Conservation (phyloP, 2,329 filamentous ascomycete species). For the Elsinoe arachidis region DNA sequence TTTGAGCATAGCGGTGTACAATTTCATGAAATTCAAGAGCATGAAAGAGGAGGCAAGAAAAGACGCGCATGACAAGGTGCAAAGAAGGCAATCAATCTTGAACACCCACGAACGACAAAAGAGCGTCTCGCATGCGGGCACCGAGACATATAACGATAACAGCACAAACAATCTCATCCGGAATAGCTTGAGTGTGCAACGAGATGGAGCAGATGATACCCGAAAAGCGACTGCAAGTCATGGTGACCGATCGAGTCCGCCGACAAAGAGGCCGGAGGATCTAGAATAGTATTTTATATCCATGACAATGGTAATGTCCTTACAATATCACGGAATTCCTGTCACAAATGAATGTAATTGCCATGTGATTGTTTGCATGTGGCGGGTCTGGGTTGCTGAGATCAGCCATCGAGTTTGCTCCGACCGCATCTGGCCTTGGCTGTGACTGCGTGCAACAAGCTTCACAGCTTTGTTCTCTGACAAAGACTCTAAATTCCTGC, state of each 20-base stretch:
- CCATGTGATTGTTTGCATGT: not conserved
- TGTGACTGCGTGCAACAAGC: constrained; percentile 2
- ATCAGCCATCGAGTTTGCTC: not conserved
- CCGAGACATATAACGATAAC: constrained; percentile 17
- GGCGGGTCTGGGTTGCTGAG: not conserved
- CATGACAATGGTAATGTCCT: not conserved
- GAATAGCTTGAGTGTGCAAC: constrained; percentile 31
- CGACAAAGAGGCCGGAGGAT: constrained; percentile 36
- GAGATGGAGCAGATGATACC: constrained; percentile 16
- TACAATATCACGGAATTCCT: not conserved
- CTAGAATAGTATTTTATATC: constrained; percentile 27
- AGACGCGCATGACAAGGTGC: constrained; percentile 35
- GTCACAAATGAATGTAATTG: not conserved
- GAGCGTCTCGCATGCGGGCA: not conserved
- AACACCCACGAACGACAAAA: constrained; percentile 15
- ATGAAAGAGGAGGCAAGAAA: constrained; percentile 69
- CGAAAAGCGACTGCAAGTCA: constrained; percentile 21
- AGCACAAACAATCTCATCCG: constrained; percentile 28
- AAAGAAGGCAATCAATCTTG: constrained; percentile 29
- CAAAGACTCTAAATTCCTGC: constrained; percentile 1
- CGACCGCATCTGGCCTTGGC: not conserved
- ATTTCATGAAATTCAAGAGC: constrained; percentile 84
- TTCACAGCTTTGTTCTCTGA: constrained; percentile 7
- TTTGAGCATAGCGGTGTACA: constrained; percentile 77
- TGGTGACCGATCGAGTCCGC: constrained; percentile 2